phyloP scores from a whole-genome alignment of 345 rosid genomes.

The Fremontodendron californicum region DNA sequence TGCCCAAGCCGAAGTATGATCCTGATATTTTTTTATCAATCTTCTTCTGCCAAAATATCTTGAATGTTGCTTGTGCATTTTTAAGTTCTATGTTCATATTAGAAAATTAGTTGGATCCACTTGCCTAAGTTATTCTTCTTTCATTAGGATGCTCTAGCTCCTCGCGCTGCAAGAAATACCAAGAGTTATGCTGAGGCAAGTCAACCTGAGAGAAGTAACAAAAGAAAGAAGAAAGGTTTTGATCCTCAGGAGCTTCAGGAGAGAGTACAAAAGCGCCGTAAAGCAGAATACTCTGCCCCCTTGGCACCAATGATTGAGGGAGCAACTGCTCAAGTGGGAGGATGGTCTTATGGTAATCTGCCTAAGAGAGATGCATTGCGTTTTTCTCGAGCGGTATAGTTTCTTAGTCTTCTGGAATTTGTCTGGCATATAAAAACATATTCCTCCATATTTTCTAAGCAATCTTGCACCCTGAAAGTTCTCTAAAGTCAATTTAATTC shows the following conservation, averaged over 20 bases:
- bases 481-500: not conserved
- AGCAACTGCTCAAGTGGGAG: constrained; percentile 90
- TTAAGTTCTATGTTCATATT: not conserved
- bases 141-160: constrained; percentile 77
- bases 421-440: not conserved
- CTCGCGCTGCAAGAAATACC: constrained; percentile 89
- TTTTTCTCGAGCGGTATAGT: constrained; percentile 82
- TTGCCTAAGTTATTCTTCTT: constrained; percentile 10
- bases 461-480: not conserved
- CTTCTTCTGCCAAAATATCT: constrained; percentile 4
- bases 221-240: constrained; percentile 82
- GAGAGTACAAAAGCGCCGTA: constrained; percentile 72
- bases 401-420: not conserved
- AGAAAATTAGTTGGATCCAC: constrained; percentile 2
- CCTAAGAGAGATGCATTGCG: constrained; percentile 96
- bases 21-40: constrained; percentile 14
- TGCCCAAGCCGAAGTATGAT: constrained; percentile 75
- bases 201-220: constrained; percentile 64
- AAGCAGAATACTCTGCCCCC: constrained; percentile 60
- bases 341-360: constrained; percentile 92
- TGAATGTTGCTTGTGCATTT: not conserved
- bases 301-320: constrained; percentile 75
- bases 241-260: constrained; percentile 65
- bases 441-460: not conserved
- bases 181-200: constrained; percentile 85